Percentiles rank a stretch among this genome's conserved stretches.
Evolutionary conservation across 345 rosid species (phyloP).

Genomic region (Arabidopsis thaliana): TAIR10.1 NC_003070.9:22757501-22758000

Average conservation of each 20-base stretch:
- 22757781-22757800: slow-evolving; percentile 2
- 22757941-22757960: neutral
- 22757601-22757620: slow-evolving; percentile 43
- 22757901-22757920: slow-evolving; percentile 6
- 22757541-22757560: slow-evolving; percentile 44
- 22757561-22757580: slow-evolving; percentile 41
- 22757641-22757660: slow-evolving; percentile 45
- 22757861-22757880: neutral
- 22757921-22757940: neutral
- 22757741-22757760: slow-evolving; percentile 33
- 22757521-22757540: slow-evolving; percentile 36
- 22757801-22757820: slow-evolving; percentile 32
- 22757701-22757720: slow-evolving; percentile 36
- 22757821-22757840: neutral
- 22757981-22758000: too few relatives aligned
- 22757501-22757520: slow-evolving; percentile 42
- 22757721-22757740: slow-evolving; percentile 49
- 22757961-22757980: too few relatives aligned
- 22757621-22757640: slow-evolving; percentile 39
- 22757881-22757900: neutral
- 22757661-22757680: slow-evolving; percentile 38
- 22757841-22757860: slow-evolving; percentile 22
- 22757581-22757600: slow-evolving; percentile 44
- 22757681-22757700: slow-evolving; percentile 44
- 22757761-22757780: slow-evolving; percentile 15